Base-by-base conservation (phyloP, 768 basidiomycete genomes). In the Amanita polypyramis region DNA sequence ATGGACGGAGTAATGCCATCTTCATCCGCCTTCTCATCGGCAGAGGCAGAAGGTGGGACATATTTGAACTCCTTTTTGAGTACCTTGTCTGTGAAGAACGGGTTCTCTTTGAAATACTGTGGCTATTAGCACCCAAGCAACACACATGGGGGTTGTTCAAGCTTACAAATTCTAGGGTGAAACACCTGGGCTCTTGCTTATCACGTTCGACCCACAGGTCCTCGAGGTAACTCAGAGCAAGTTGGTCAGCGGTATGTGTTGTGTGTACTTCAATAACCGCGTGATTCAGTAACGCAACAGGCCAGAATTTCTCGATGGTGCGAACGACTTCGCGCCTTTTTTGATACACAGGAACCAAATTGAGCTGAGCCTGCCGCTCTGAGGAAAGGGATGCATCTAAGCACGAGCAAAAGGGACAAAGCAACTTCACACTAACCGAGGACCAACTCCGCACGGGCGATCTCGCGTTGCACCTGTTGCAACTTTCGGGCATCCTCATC, bases 121-220 rank as follows among this genome's bases (percentile, higher is more conserved):
- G 10, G 12, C 15, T n/a, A 25, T 21, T 21, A 35, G 29, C 27
- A 12, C 21, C 8, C 19, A 12, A 17, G 30, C 17, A n/a, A 23
- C 14, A 39, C 8, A 45, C 5, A 46, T 14, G 17, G 51, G 43
- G 12, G 27, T n/a, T 42, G 14, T 32, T 43, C n/a, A 23, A 15
- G 79, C 92, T 59, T 64, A 94, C 93, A 66, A 96, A 91, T 71
- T 93, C 84, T 47, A 95, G 64, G 43, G 82, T 85, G 68, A 82
- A 95, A 59, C 81, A 83, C 56, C 93, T 70, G 49, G 81, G 80
- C 62, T 96, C 92, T 36, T 65, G 63, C 35, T 73, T 57, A 60
- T 94, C 82, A 47, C 87, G 79, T 50, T 68, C 73, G 32, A 95
- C 69, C 86, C 91, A 93, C 17, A 96, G 55, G 57, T 95, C 89